Evolutionary conservation across 2,329 filamentous ascomycete genomes (phyloP), one percentile per base, ranked within the genome.

Genomic region (Alternaria brassicicola): DNA sequence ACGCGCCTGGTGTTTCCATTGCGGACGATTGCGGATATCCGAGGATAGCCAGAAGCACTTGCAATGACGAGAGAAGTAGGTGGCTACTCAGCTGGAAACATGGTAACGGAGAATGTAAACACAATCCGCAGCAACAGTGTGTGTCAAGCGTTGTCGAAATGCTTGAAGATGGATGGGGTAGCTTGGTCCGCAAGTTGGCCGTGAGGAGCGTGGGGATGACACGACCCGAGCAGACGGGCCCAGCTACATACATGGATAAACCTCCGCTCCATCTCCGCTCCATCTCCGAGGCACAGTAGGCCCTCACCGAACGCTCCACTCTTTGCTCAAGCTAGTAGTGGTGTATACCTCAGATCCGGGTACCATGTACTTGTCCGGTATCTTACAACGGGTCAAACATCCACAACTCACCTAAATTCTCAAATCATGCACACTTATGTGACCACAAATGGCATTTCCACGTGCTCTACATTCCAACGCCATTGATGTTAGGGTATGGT

Each of bases 401-500:
- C 10, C 15, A 1, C 6, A 2, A 1, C 35, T 21, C 10, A 33
- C 19, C 12, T 2, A 23, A 6, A 1, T 31, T 12, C 1, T 23
- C 26, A 10, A 3, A 51, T 23, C 8, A 42, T 23, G 19, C 35
- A 31, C 15, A 36, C 31, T n/a, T 42, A 2, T 8, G 13, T 25
- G 15, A 28, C 21, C 5, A 7, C 3, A 51, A 25, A 7, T 45
- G 25, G 30, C 23, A 52, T 46, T 51, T 31, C 30, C 46, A 57
- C 15, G n/a, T 28, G 19, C 42, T 26, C 19, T 39, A 8, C 23
- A 23, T 38, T 54, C 21, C 26, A 74, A 70, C 68, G 67, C 69
- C 69, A 48, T 51, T 46, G 36, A 70, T 73, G 66, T 68, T 57
- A 55, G 61, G 58, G 57, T 66, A 71, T 70, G 49, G 61, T 74